phyloP scores from a whole-genome alignment of 2,329 filamentous ascomycete species.

The Trichoderma semiorbis region DNA sequence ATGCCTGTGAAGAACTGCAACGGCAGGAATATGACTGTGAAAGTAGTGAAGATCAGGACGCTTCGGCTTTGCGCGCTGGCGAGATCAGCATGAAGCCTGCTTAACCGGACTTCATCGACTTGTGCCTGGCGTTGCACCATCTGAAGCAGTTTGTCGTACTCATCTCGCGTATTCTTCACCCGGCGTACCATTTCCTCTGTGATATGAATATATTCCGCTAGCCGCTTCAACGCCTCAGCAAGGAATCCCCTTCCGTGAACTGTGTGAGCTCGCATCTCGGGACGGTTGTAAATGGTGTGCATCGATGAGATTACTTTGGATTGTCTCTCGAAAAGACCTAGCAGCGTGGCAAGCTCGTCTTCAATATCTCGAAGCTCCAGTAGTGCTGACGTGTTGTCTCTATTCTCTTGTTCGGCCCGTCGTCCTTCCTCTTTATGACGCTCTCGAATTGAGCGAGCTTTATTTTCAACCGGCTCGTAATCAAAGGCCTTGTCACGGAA shows the following conservation, averaged over 20 bases:
- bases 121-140: slow-evolving; percentile 66
- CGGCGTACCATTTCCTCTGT: slow-evolving; percentile 55
- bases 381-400: slow-evolving; percentile 60
- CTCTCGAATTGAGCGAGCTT: slow-evolving; percentile 38
- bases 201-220: slow-evolving; percentile 54
- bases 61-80: slow-evolving; percentile 60
- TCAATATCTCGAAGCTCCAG: slow-evolving; percentile 62
- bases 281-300: slow-evolving; percentile 41
- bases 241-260: slow-evolving; percentile 50
- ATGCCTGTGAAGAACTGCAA: slow-evolving; percentile 63
- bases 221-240: slow-evolving; percentile 47
- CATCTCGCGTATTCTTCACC: slow-evolving; percentile 56
- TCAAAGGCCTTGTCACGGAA: slow-evolving; percentile 46
- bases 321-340: slow-evolving; percentile 57
- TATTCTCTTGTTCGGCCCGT: slow-evolving; percentile 54
- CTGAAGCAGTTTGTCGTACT: slow-evolving; percentile 63
- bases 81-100: slow-evolving; percentile 59
- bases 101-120: slow-evolving; percentile 62
- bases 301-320: slow-evolving; percentile 47
- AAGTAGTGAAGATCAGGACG: slow-evolving; percentile 64
- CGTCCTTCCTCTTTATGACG: slow-evolving; percentile 40
- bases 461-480: slow-evolving; percentile 40
- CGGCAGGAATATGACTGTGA: slow-evolving; percentile 61
- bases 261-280: slow-evolving; percentile 40
- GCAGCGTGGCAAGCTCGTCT: slow-evolving; percentile 57